A percentile compares a stretch with the other conserved stretches of the same genome.
These are phyloP conservation scores for Lablab purpureus DNA, from an alignment of 306 rosid species.

Conservation along the genomic window DNA sequence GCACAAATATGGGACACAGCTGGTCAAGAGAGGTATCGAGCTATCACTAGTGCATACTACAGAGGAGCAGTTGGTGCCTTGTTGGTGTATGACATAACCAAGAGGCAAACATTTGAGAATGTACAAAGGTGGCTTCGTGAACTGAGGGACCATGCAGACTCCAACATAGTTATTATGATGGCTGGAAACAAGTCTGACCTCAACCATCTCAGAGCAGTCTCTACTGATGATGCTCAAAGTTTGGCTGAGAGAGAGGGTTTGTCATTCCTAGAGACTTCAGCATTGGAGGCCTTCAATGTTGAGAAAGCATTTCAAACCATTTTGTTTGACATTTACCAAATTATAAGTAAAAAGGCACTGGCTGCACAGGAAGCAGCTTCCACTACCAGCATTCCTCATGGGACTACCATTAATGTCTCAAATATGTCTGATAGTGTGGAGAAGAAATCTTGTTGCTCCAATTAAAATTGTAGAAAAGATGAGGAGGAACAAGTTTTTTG, in stretches of 20 bases:
- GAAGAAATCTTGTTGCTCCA: slow-evolving; percentile 71
- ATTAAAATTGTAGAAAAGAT: slow-evolving; percentile 45
- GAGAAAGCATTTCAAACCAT: slow-evolving; percentile 84
- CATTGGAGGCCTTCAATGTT: slow-evolving; percentile 68
- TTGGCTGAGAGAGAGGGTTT: slow-evolving; percentile 72
- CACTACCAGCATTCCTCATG: slow-evolving; percentile 61
- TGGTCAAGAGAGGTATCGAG: slow-evolving; percentile 84
- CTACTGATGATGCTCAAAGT: slow-evolving; percentile 63
- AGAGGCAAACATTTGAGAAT: slow-evolving; percentile 77
- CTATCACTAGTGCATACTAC: slow-evolving; percentile 83
- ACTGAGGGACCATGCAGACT: slow-evolving; percentile 74
- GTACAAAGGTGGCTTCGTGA: slow-evolving; percentile 78
- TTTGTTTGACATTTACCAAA: slow-evolving; percentile 70
- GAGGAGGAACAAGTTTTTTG: slow-evolving; percentile 31
- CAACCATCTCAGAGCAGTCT: slow-evolving; percentile 67
- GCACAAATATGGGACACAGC: slow-evolving; percentile 96
- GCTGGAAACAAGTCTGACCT: slow-evolving; percentile 73
- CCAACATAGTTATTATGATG: slow-evolving; percentile 75
- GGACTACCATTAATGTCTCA: slow-evolving; percentile 71
- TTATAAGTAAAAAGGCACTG: slow-evolving; percentile 74
- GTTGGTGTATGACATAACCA: slow-evolving; percentile 78
- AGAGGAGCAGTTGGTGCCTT: slow-evolving; percentile 88
- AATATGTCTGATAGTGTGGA: slow-evolving; percentile 50
- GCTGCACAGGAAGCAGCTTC: slow-evolving; percentile 74
- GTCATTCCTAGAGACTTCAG: slow-evolving; percentile 78